These are phyloP conservation scores for Solanum virginianum DNA, from an alignment of 257 asterid species.

Conservation along the genomic window DNA sequence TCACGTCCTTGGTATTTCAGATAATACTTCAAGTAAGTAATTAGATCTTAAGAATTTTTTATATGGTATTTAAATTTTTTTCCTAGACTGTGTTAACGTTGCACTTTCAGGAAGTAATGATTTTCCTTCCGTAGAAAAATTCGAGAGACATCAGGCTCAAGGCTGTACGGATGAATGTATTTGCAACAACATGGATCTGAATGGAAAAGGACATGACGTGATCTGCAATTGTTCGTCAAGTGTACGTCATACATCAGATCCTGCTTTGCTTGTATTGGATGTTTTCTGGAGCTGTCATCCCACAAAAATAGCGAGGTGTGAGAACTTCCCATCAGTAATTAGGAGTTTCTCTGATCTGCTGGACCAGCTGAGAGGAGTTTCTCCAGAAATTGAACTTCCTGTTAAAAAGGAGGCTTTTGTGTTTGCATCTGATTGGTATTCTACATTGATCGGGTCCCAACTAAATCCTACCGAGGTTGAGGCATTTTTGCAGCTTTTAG, in stretches of 20 bases:
- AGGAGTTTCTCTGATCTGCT: not conserved
- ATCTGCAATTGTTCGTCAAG: not conserved
- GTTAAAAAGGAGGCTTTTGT: not conserved
- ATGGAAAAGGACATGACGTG: not conserved
- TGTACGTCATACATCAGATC: not conserved
- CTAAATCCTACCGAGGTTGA: not conserved
- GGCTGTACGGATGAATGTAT: not conserved
- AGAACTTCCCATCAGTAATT: not conserved
- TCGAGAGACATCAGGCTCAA: not conserved
- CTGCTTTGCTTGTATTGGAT: conserved; percentile 2
- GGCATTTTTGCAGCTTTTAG: conserved; percentile 3
- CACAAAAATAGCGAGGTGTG: not conserved
- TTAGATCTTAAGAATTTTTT: not conserved
- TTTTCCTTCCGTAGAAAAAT: not conserved
- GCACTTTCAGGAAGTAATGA: not conserved
- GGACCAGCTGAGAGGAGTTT: not conserved
- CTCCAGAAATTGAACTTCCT: not conserved
- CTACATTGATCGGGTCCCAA: not conserved
- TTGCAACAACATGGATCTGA: not conserved
- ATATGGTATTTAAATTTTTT: not conserved
- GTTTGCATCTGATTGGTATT: not conserved
- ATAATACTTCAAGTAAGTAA: conserved; percentile 2
- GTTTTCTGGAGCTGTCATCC: not conserved
- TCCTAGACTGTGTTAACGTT: not conserved
- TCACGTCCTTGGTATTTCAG: not conserved